Evolutionary conservation across 2,329 filamentous ascomycete species (phyloP).

Genomic region (Alternaria arbusti): DNA sequence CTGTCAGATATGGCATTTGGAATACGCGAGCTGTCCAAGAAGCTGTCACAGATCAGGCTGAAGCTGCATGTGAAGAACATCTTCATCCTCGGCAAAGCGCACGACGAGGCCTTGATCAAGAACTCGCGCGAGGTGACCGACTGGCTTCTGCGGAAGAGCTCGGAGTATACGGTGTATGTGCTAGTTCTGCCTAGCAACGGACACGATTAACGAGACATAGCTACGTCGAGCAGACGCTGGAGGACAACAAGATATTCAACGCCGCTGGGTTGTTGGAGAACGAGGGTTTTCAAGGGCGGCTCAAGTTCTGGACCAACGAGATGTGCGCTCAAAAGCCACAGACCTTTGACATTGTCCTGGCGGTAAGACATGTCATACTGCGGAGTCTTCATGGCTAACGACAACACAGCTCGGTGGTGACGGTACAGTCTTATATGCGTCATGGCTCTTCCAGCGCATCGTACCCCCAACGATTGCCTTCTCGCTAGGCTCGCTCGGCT

Average conservation of each 20-base stretch:
- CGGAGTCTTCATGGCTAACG: constrained; percentile 2
- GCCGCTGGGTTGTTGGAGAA: constrained; percentile 70
- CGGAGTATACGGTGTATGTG: constrained; percentile 73
- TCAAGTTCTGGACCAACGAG: constrained; percentile 83
- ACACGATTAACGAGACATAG: constrained; percentile 30
- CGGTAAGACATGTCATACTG: constrained; percentile 52
- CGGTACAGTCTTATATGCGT: constrained; percentile 95
- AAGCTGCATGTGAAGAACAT: constrained; percentile 82
- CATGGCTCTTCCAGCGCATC: constrained; percentile 94
- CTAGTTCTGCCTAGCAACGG: constrained; percentile 7
- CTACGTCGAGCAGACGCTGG: constrained; percentile 77
- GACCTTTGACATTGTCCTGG: constrained; percentile 91
- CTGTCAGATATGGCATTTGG: constrained; percentile 97
- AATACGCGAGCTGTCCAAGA: constrained; percentile 86
- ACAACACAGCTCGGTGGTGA: constrained; percentile 74
- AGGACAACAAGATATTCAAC: constrained; percentile 76
- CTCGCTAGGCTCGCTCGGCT: constrained; percentile 87
- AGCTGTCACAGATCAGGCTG: constrained; percentile 81
- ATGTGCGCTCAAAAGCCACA: constrained; percentile 81
- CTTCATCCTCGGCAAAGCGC: constrained; percentile 90
- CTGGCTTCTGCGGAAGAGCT: constrained; percentile 79
- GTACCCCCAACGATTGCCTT: constrained; percentile 95
- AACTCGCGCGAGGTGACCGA: constrained; percentile 77
- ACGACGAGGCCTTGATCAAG: constrained; percentile 79
- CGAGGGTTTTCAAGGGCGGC: constrained; percentile 61